Percentiles rank a stretch among this genome's conserved stretches.
phyloP scores from a whole-genome alignment of 768 basidiomycete species.

The Boletus reticulatus region DNA sequence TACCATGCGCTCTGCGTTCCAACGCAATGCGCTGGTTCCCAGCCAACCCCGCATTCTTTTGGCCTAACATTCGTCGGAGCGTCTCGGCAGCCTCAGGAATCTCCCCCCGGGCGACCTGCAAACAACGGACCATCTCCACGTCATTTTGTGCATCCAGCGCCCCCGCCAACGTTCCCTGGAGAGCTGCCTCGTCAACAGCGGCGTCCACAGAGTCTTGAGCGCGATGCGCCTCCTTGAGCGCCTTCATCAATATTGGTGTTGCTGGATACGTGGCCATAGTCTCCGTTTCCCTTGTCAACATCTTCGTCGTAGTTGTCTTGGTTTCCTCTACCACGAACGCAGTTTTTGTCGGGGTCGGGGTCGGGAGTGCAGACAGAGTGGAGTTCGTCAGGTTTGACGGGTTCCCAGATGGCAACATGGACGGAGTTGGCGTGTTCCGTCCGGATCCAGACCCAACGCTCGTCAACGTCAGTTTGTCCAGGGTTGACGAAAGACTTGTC shows the following conservation, averaged over 20 bases:
- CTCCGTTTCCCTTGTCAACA: background rate
- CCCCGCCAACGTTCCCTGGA: conserved; percentile 16
- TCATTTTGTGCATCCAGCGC: conserved; percentile 16
- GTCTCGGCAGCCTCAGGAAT: conserved; percentile 25
- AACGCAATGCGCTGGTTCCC: background rate
- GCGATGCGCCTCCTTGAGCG: conserved; percentile 17
- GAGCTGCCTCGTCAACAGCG: conserved; percentile 22
- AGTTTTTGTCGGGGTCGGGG: conserved; percentile 13
- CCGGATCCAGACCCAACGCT: background rate
- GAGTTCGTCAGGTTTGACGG: background rate
- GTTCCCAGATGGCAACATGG: background rate
- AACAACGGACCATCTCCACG: conserved; percentile 19
- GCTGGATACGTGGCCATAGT: background rate
- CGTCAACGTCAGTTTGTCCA: background rate
- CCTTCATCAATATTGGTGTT: background rate
- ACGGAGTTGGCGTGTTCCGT: background rate
- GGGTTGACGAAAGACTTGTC: background rate
- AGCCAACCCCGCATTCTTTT: background rate
- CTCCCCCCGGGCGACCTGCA: conserved; percentile 23
- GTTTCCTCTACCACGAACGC: conserved; percentile 8
- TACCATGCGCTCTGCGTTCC: background rate
- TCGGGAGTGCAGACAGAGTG: background rate
- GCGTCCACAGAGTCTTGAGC: conserved; percentile 24
- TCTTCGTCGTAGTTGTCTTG: background rate
- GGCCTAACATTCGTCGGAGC: conserved; percentile 17